These are phyloP conservation scores for Tothia fuscella DNA, from an alignment of 2,329 filamentous ascomycete genomes.

Conservation along the genomic window DNA sequence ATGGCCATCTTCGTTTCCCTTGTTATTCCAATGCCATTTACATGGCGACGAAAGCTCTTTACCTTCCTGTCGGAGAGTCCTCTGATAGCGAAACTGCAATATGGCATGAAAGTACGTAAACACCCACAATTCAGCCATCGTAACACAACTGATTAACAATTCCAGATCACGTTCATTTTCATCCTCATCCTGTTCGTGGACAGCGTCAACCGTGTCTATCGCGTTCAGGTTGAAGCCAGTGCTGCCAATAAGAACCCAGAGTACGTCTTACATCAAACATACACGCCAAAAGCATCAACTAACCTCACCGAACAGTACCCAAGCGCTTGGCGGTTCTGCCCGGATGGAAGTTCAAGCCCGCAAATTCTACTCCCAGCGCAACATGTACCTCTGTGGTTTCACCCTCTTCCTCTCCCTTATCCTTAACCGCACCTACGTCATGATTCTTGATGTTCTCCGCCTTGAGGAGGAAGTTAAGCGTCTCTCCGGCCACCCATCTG, in stretches of 20 bases:
- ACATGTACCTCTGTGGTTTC: conserved; percentile 99
- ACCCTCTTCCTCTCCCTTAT: conserved; percentile 97
- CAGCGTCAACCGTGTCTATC: conserved; percentile 91
- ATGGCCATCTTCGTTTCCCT: conserved; percentile 71
- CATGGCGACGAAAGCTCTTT: conserved; percentile 73
- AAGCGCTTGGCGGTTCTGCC: conserved; percentile 71
- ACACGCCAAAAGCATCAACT: conserved; percentile 6
- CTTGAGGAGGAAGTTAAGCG: conserved; percentile 86
- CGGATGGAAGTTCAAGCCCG: conserved; percentile 97
- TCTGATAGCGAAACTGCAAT: conserved; percentile 81
- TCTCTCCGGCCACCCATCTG: conserved; percentile 55
- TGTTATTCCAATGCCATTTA: conserved; percentile 81
- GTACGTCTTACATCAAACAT: background rate
- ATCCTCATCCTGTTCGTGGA: conserved; percentile 97
- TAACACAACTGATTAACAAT: background rate
- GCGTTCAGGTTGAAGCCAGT: conserved; percentile 80
- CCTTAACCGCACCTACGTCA: conserved; percentile 95
- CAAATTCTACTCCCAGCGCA: conserved; percentile 99
- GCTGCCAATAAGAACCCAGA: conserved; percentile 48
- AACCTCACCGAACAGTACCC: conserved; percentile 35
- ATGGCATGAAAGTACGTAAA: conserved; percentile 68
- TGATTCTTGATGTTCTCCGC: conserved; percentile 85
- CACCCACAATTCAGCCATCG: background rate
- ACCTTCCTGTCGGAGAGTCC: conserved; percentile 91
- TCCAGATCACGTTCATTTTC: conserved; percentile 90